Base-by-base conservation (phyloP, 257 asterid genomes). In the Schizonepeta tenuifolia region DNA sequence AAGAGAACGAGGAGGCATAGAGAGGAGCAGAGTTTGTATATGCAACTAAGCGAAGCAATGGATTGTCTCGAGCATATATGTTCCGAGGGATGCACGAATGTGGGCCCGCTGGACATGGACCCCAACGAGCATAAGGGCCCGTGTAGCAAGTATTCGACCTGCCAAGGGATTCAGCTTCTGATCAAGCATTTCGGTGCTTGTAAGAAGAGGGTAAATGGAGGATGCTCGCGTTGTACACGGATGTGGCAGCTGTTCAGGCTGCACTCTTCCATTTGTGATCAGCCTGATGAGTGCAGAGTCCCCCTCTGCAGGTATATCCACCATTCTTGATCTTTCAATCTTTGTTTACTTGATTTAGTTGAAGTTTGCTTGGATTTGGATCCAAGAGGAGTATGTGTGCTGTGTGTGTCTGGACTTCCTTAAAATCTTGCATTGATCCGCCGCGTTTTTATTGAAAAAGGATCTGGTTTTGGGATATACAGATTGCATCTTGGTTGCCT, bases 231-330 rank as follows among this genome's bases (percentile, higher is more conserved):
- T 33, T 93, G 97, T 78, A 87, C 82, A 20, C 70, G 97, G 46
- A 93, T 93, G 98, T 91, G 97, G 98, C 98, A 93, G 80, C 93
- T 93, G 38, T 83, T 93, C 50, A 65, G 82, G 65, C 47, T 93
- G 63, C 98, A 93, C 64, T 87, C 98, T 7, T 91, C 92, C 28
- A 85, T 93, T 7, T 93, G 98, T 73, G 89, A 91, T 7, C 90
- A 79, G 26, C 70, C 87, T 7, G 93, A 91, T 31, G 88, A 69
- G 67, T 93, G 98, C 96, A 80, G 80, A 71, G 98, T 93, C 50
- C 98, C 97, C 17, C 81, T 93, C 11, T 91, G 97, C 96, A 87
- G 97, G 98, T 93, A 83, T 75, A 46, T 41, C 47, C 33, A n/a
- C 26, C 44, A 7, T 22, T 70, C 33, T 28, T 49, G 15, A 20